These are phyloP conservation scores for Zychaea mexicana DNA, from an alignment of 371 early-diverging fungal genomes.

Conservation along the genomic window DNA sequence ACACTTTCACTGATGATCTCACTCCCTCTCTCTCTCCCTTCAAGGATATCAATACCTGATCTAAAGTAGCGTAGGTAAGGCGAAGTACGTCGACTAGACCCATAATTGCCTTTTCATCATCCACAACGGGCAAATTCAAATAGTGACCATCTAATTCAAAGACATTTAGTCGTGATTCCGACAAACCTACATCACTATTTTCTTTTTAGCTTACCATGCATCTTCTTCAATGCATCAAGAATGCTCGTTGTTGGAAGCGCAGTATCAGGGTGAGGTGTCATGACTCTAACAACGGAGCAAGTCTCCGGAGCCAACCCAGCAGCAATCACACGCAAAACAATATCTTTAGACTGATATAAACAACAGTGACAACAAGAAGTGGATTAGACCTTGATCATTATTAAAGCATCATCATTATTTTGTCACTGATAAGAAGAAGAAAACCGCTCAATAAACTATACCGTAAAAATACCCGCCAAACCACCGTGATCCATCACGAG, in stretches of 20 bases:
- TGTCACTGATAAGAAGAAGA: too few species aligned
- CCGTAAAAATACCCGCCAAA: conserved; percentile 92
- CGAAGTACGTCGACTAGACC: conserved; percentile 95
- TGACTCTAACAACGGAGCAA: conserved; percentile 94
- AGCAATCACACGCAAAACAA: conserved; percentile 95
- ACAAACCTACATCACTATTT: neutral
- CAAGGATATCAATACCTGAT: conserved; percentile 66
- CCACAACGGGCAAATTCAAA: conserved; percentile 94
- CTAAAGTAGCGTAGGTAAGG: conserved; percentile 83
- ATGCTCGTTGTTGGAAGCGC: conserved; percentile 82
- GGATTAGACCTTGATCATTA: too few species aligned
- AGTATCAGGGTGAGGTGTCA: conserved; percentile 99
- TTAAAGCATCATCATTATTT: too few species aligned
- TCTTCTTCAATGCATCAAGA: conserved; percentile 92
- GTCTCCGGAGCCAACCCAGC: conserved; percentile 88
- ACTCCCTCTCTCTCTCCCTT: neutral
- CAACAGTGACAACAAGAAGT: too few species aligned
- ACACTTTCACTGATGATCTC: neutral
- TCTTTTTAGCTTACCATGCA: conserved; percentile 71
- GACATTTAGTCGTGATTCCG: neutral
- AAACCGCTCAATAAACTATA: neutral
- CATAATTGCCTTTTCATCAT: conserved; percentile 71
- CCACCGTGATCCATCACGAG: conserved; percentile 84
- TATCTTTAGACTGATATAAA: conserved; percentile 79
- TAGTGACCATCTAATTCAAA: conserved; percentile 85